Evolutionary conservation across 2,329 filamentous ascomycete genomes (phyloP).

Genomic region (Talaromyces sp.): DNA sequence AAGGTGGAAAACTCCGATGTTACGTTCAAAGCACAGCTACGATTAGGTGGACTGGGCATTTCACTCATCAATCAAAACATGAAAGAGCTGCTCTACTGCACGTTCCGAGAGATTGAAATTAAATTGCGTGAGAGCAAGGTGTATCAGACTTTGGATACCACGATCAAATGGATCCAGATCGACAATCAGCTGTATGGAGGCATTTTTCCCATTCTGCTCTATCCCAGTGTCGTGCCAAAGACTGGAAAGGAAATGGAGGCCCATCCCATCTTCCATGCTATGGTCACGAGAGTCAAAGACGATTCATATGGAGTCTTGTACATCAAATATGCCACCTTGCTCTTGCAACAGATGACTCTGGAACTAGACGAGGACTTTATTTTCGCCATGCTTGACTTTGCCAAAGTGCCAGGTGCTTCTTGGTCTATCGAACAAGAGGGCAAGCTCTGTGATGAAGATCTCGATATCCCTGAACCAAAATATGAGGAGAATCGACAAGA

Average conservation of each 20-base stretch:
- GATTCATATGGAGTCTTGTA: constrained; percentile 97
- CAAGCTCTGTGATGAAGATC: constrained; percentile 79
- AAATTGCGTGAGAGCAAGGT: constrained; percentile 90
- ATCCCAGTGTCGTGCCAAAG: constrained; percentile 96
- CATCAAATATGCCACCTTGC: constrained; percentile 93
- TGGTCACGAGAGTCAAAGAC: constrained; percentile 92
- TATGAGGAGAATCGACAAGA: constrained; percentile 82
- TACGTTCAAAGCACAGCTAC: constrained; percentile 84
- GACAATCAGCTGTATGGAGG: constrained; percentile 98
- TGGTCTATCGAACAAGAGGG: constrained; percentile 83
- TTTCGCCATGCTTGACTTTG: constrained; percentile 90
- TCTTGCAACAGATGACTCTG: constrained; percentile 96
- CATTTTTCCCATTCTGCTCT: constrained; percentile 94
- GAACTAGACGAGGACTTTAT: constrained; percentile 98
- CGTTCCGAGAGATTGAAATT: constrained; percentile 83
- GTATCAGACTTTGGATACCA: constrained; percentile 85
- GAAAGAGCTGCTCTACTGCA: constrained; percentile 89
- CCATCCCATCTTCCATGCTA: constrained; percentile 88
- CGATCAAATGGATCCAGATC: constrained; percentile 98
- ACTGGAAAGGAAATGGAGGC: constrained; percentile 94
- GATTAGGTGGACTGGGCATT: constrained; percentile 84
- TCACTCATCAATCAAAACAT: constrained; percentile 91
- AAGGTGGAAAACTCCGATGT: constrained; percentile 86
- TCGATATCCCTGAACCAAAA: constrained; percentile 89
- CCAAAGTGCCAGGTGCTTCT: constrained; percentile 83